Evolutionary conservation across 441 rosid species (phyloP).

Genomic region (Dalechampia spathulata): DNA sequence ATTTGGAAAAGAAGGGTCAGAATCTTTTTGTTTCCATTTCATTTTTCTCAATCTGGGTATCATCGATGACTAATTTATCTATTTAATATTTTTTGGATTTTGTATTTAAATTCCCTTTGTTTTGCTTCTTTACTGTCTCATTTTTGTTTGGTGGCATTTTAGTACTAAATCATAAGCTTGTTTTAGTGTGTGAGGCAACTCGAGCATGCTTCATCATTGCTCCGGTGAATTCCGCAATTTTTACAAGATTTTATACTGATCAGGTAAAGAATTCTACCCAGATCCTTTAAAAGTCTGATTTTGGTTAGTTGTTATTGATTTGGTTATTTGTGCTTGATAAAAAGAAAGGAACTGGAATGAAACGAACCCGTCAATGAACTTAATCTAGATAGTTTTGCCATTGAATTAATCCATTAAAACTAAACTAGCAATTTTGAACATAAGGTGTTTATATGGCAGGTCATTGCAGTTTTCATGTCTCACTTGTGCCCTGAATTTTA

Average conservation of each 20-base stretch:
- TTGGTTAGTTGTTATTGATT: background rate
- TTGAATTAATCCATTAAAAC: background rate
- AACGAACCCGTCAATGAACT: background rate
- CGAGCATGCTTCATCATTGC: slow-evolving; percentile 4
- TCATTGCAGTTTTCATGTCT: background rate
- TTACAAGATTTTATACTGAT: background rate
- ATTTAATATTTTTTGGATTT: no score
- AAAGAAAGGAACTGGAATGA: background rate
- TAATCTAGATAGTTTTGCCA: background rate
- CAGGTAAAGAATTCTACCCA: slow-evolving; percentile 4
- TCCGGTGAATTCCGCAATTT: slow-evolving; percentile 5
- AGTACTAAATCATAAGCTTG: background rate
- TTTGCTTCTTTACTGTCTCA: background rate
- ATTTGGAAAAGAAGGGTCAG: background rate
- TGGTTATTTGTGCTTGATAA: background rate
- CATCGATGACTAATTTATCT: no score
- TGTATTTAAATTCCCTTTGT: no score
- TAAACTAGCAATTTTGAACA: no score
- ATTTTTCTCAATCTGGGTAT: background rate
- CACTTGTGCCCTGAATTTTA: background rate
- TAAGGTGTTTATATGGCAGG: background rate
- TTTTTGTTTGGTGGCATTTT: background rate
- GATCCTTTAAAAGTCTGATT: background rate
- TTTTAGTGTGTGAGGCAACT: background rate
- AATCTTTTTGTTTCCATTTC: background rate